These are phyloP conservation scores for Hibiscus syriacus DNA, from an alignment of 345 rosid species.

Conservation along the genomic window DNA sequence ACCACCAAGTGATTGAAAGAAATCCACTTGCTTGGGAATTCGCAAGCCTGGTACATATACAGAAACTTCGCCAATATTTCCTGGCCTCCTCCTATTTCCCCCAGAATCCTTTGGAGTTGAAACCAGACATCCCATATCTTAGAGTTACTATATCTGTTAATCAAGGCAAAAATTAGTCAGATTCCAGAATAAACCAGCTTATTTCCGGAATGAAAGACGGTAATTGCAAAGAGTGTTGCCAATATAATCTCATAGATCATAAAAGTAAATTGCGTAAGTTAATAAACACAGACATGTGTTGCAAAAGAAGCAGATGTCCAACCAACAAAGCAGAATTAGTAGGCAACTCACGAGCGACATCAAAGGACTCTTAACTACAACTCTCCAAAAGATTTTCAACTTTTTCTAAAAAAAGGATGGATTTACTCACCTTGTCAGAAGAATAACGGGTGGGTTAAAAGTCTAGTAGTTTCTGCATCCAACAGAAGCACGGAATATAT, in stretches of 20 bases:
- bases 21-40: slow-evolving; percentile 81
- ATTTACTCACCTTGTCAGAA: slow-evolving; percentile 30
- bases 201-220: not conserved
- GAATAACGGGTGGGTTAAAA: slow-evolving; percentile 24
- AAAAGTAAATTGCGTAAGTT: slow-evolving; percentile 2
- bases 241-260: slow-evolving; percentile 11
- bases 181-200: not conserved
- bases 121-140: slow-evolving; percentile 85
- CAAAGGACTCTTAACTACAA: slow-evolving; percentile 33
- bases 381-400: slow-evolving; percentile 29
- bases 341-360: slow-evolving; percentile 63
- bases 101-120: slow-evolving; percentile 75
- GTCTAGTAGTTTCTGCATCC: slow-evolving; percentile 31
- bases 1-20: slow-evolving; percentile 61
- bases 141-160: slow-evolving; percentile 26
- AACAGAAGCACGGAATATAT: not conserved
- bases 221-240: slow-evolving; percentile 7
- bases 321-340: slow-evolving; percentile 54
- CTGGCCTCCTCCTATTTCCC: slow-evolving; percentile 78
- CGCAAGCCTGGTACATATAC: slow-evolving; percentile 94
- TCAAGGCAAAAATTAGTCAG: slow-evolving; percentile 16
- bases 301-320: slow-evolving; percentile 38
- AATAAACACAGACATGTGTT: slow-evolving; percentile 21
- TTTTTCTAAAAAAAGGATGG: slow-evolving; percentile 2
- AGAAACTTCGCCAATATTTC: slow-evolving; percentile 83